These are phyloP conservation scores for Phlebiopsis flavidoalba DNA, from an alignment of 768 basidiomycete species.

Conservation along the genomic window DNA sequence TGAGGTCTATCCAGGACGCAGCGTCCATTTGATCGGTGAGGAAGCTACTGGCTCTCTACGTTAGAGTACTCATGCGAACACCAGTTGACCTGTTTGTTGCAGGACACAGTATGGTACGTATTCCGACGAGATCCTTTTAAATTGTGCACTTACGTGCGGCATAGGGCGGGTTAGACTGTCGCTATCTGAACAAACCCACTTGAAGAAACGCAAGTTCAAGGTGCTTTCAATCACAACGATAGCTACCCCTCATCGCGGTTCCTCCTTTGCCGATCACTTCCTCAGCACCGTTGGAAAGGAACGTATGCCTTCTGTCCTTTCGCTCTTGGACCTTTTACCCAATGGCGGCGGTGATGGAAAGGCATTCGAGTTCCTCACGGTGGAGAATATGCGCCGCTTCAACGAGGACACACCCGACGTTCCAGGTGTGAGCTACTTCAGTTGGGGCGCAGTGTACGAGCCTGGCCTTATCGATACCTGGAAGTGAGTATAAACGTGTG, in stretches of 20 bases:
- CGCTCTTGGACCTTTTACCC: slow-evolving; percentile 76
- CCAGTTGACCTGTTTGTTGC: slow-evolving; percentile 9
- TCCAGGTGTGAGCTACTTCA: slow-evolving; percentile 79
- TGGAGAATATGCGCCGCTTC: slow-evolving; percentile 82
- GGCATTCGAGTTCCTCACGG: slow-evolving; percentile 86
- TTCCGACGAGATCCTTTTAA: background rate
- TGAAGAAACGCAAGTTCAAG: slow-evolving; percentile 70
- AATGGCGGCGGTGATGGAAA: slow-evolving; percentile 93
- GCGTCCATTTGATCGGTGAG: slow-evolving; percentile 81
- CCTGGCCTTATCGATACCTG: slow-evolving; percentile 91
- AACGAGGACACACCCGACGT: slow-evolving; percentile 84
- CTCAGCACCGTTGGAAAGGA: slow-evolving; percentile 63
- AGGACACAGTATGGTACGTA: slow-evolving; percentile 74
- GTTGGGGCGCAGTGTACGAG: slow-evolving; percentile 90
- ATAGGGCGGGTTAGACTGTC: slow-evolving; percentile 88
- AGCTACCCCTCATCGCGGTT: slow-evolving; percentile 92
- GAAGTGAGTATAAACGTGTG: slow-evolving; percentile 38
- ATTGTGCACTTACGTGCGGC: slow-evolving; percentile 31
- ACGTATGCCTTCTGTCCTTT: slow-evolving; percentile 65
- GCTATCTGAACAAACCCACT: slow-evolving; percentile 82
- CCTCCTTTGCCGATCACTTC: slow-evolving; percentile 90
- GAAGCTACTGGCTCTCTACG: slow-evolving; percentile 13
- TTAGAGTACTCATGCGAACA: slow-evolving; percentile 24
- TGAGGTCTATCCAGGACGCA: slow-evolving; percentile 72
- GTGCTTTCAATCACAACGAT: slow-evolving; percentile 91